Percentiles rank a stretch among this genome's conserved stretches.
phyloP scores from a whole-genome alignment of 2,329 filamentous ascomycete genomes.

The Fusarium sp. region DNA sequence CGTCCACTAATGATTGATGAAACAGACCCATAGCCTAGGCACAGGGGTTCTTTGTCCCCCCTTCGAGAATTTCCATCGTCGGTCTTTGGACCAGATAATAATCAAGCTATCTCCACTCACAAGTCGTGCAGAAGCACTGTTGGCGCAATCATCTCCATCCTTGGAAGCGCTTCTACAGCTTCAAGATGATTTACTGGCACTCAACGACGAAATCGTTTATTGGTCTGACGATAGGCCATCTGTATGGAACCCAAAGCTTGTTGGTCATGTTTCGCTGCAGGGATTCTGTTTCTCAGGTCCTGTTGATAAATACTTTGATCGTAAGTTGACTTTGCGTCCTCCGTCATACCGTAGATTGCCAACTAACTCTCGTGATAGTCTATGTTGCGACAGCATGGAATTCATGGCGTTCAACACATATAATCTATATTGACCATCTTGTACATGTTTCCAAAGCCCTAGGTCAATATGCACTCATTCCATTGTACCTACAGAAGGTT shows the following conservation, averaged over 20 bases:
- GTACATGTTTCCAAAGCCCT: constrained; percentile 6
- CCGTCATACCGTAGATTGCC: fast-evolving
- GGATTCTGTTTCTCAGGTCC: not conserved
- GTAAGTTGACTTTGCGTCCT: not conserved
- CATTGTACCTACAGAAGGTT: not conserved
- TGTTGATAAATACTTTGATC: constrained; percentile 17
- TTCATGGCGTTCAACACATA: constrained; percentile 17
- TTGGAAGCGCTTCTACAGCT: not conserved
- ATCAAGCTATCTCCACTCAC: constrained; percentile 13
- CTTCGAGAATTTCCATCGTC: not conserved
- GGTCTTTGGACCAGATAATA: constrained; percentile 19
- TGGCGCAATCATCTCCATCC: not conserved
- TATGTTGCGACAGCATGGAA: constrained; percentile 23
- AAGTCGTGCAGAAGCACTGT: not conserved
- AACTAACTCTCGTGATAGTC: not conserved
- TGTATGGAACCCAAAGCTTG: constrained; percentile 6
- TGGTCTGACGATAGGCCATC: constrained; percentile 10
- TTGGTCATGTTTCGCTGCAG: constrained; percentile 6
- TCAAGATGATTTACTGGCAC: not conserved
- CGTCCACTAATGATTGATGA: not conserved
- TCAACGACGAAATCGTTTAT: constrained; percentile 2
- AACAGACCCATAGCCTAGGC: not conserved
- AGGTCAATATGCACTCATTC: not conserved
- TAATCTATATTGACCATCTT: constrained; percentile 19
- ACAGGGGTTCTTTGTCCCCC: constrained; percentile 16